Base-by-base conservation (phyloP, 441 rosid species). In the Jatropha multifida region DNA sequence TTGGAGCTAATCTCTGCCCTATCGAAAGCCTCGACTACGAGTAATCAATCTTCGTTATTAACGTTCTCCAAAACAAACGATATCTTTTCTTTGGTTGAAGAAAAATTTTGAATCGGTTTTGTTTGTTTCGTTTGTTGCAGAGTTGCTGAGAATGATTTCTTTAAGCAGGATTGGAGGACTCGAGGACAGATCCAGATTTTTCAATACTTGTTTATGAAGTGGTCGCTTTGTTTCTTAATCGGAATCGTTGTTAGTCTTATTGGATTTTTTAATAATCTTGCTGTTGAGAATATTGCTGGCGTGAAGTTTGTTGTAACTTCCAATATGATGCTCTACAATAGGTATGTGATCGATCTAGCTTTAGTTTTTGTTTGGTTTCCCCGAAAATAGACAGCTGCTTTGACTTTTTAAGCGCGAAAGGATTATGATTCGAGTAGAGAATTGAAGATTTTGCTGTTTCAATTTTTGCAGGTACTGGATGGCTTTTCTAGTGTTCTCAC, bases 11-110 rank as follows among this genome's bases (percentile, higher is more conserved):
- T 62, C 70, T 90, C 64, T 90, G 90, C 79, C 94, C 93, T 20
- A 88, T 94, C 65, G 96, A 94, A 76, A 92, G 97, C 79, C 94
- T 94, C 44, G 98, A 94, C 73, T 94, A 94, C 79, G 98, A 92
- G 98, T 94, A 86, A 74, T 74, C 42, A 7, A 4, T 37, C 9
- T 4, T 4, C 17, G 3, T 44, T 15, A 4, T 3, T 17, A 0
- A 40, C 2, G 52, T 5, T 17, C 20, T 3, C 7, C n/a, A 54
- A 54, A 20, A 44, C 7, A 58, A 8, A 4, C 23, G 17, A 51
- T 1, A n/a, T 38, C 5, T 54, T 32, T 27, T 38, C 20, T 4
- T 74, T 10, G 1, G 46, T 10, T 52, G 11, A 41, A 26, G n/a
- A 46, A 3, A 58, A 3, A 46, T 9, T 20, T 12, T 51, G 9